phyloP scores from a whole-genome alignment of 495 filamentous ascomycete genomes.

The Clavariopsis aquatica region DNA sequence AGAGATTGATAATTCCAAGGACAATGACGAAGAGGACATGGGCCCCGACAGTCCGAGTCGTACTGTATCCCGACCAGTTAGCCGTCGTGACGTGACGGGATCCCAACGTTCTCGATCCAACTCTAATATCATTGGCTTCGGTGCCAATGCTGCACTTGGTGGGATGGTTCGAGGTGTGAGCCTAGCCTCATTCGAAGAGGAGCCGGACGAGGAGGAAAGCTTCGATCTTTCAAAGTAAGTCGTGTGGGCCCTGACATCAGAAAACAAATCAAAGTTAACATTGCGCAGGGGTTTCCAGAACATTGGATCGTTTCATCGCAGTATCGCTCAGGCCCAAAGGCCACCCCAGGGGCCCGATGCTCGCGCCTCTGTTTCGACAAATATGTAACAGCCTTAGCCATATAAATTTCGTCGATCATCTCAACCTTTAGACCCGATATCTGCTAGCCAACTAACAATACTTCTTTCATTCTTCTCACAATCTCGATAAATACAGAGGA shows the following conservation, averaged over 20 bases:
- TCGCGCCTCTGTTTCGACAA: constrained; percentile 14
- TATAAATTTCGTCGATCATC: background rate
- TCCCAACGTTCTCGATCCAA: constrained; percentile 17
- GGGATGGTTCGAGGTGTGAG: constrained; percentile 36
- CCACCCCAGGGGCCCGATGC: constrained; percentile 3
- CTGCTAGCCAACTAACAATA: no score
- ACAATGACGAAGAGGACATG: constrained; percentile 31
- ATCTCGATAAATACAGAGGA: background rate
- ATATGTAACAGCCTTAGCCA: background rate
- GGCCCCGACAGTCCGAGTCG: constrained; percentile 36
- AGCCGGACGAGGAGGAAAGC: constrained; percentile 56
- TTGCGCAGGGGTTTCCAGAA: constrained; percentile 65
- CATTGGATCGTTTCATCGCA: constrained; percentile 66
- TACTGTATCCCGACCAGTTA: constrained; percentile 37
- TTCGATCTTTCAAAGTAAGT: constrained; percentile 68
- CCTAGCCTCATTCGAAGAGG: constrained; percentile 49
- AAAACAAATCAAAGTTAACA: background rate
- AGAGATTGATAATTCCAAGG: constrained; percentile 25
- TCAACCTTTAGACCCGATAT: background rate
- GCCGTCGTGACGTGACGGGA: constrained; percentile 23
- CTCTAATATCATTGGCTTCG: constrained; percentile 20
- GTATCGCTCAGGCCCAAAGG: constrained; percentile 27
- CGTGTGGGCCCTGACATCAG: background rate
- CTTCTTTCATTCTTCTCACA: background rate
- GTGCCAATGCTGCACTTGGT: constrained; percentile 1